Base-by-base conservation (phyloP, 2,329 filamentous ascomycete species). In the Penicillium sp. region DNA sequence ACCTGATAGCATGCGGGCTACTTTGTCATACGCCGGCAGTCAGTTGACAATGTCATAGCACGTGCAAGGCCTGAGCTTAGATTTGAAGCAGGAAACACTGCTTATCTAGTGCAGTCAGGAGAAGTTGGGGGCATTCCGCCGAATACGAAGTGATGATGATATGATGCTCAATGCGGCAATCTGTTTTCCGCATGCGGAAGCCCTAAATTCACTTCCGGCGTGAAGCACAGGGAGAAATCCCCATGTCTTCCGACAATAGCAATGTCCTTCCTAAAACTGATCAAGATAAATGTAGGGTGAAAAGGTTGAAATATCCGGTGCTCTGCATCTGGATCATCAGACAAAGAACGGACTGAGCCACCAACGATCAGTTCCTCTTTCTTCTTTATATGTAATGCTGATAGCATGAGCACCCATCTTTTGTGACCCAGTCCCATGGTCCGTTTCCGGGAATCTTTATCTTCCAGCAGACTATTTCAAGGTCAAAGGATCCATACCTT, bases 391-490 rank as follows among this genome's bases (percentile, higher is more conserved):
- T 62, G 61, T 64, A 64, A 66, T 63, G 47, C 58, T 66, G 63
- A 67, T 63, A 62, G 52, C 57, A 63, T 61, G 26, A 45, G 44
- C 52, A 45, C 46, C 54, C 49, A 44, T 43, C 37, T 45, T 49
- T 52, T 58, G 57, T 66, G 63, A 65, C 57, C 59, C 52, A 56
- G 57, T 58, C 66, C 58, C 61, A 60, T 62, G 61, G 56, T 57
- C 61, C 61, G 59, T 57, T 63, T 62, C 54, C 60, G 55, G 58
- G 52, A 55, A 53, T 53, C 46, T 58, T 45, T 52, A 56, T 55
- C 57, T 40, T 50, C 28, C 40, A 37, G 48, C 49, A 43, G 48
- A 53, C 45, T 59, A 62, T 52, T 63, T 64, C 47, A 61, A 60
- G 57, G 57, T 62, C 63, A 65, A 65, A 49, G 60, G 61, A 57